Evolutionary conservation across 1,139 yeast species (phyloP).

Genomic region (Keqinozyma sinolaborantium): DNA sequence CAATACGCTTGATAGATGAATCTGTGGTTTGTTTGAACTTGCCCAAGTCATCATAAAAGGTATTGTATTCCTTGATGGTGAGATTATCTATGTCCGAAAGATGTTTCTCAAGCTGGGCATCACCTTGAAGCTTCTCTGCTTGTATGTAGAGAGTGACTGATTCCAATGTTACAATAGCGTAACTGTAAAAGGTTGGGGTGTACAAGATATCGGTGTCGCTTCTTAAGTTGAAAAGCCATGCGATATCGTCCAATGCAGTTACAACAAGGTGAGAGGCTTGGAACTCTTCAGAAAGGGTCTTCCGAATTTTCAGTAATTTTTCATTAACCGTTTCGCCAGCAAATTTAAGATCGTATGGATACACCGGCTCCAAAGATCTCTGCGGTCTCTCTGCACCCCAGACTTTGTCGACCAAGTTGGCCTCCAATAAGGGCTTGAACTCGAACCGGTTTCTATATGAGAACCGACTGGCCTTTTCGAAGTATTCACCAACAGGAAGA

Average conservation of each 20-base stretch:
- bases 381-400: slow-evolving; percentile 41
- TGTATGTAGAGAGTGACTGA: slow-evolving; percentile 36
- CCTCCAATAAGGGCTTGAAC: slow-evolving; percentile 28
- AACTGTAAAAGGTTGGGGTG: slow-evolving; percentile 50
- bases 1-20: slow-evolving; percentile 15
- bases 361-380: slow-evolving; percentile 36
- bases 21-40: slow-evolving; percentile 17
- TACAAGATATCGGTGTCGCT: slow-evolving; percentile 43
- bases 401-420: slow-evolving; percentile 36
- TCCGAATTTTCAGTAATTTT: slow-evolving; percentile 29
- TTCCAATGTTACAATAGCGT: slow-evolving; percentile 32
- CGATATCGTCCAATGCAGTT: slow-evolving; percentile 49
- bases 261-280: slow-evolving; percentile 30
- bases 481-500: slow-evolving; percentile 31
- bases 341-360: slow-evolving; percentile 33
- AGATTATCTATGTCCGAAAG: slow-evolving; percentile 28
- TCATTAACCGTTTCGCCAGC: slow-evolving; percentile 40
- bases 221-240: slow-evolving; percentile 53
- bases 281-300: slow-evolving; percentile 15
- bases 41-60: slow-evolving; percentile 29
- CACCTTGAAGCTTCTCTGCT: slow-evolving; percentile 23
- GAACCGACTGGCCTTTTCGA: slow-evolving; percentile 19
- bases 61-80: slow-evolving; percentile 22
- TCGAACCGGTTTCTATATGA: slow-evolving; percentile 17
- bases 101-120: slow-evolving; percentile 11